These are phyloP conservation scores for Avena atlantica DNA, from an alignment of 176 grass and related monocot species.

Conservation along the genomic window DNA sequence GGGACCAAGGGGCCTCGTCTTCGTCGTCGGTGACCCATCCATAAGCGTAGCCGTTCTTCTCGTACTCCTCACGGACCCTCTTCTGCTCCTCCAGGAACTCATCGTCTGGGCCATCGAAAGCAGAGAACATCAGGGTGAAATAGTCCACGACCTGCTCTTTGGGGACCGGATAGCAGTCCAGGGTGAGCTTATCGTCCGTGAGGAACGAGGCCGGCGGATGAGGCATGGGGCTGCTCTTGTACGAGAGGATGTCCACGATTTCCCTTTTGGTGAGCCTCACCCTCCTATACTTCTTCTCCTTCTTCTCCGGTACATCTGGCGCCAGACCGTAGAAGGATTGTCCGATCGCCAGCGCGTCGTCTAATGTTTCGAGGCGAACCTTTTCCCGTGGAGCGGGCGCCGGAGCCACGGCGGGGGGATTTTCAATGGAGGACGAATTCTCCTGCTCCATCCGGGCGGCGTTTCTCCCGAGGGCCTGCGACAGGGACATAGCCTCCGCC, in stretches of 20 bases:
- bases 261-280: neutral
- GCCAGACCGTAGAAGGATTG: neutral
- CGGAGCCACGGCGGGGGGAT: neutral
- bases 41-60: neutral
- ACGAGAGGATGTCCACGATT: neutral
- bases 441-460: neutral
- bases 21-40: neutral
- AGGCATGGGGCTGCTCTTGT: neutral
- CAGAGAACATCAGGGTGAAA: neutral
- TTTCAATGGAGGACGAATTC: neutral
- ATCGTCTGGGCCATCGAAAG: neutral
- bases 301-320: neutral
- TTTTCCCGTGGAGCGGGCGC: neutral
- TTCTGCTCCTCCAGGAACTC: neutral
- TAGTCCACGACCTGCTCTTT: neutral
- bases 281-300: neutral
- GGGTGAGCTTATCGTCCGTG: neutral
- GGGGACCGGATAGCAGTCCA: neutral
- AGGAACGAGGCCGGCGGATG: neutral
- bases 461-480: neutral
- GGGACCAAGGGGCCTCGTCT: neutral
- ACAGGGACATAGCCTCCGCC: neutral
- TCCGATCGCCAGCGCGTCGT: neutral
- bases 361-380: neutral
- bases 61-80: neutral